phyloP scores from a whole-genome alignment of 164 flowering plant species.

The Sextonia rubra region DNA sequence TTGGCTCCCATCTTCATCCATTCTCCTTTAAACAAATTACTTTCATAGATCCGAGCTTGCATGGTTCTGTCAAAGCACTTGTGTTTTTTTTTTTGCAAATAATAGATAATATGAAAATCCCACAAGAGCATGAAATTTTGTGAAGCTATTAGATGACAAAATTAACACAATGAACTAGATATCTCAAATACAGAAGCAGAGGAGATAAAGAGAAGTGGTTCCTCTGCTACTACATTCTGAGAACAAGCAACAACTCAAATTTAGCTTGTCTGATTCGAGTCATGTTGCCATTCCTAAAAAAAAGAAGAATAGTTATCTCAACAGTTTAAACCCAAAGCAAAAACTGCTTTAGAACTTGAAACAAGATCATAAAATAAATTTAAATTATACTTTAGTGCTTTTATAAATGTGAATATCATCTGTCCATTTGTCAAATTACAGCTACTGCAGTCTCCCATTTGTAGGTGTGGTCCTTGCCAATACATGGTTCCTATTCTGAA shows the following conservation, averaged over 20 bases:
- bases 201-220: not conserved
- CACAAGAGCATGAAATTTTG: no score
- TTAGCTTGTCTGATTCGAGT: not conserved
- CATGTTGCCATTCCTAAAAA: not conserved
- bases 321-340: not conserved
- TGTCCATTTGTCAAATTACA: not conserved
- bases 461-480: conserved; percentile 99
- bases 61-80: no score
- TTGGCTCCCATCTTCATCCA: no score
- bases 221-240: not conserved
- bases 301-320: no score
- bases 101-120: no score
- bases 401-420: not conserved
- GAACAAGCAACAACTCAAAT: not conserved
- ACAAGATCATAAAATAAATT: not conserved
- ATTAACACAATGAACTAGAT: no score
- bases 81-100: no score
- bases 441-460: conserved; percentile 6
- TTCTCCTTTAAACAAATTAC: no score
- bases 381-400: not conserved
- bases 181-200: not conserved
- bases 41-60: no score
- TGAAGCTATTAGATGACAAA: no score
- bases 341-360: not conserved
- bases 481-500: conserved; percentile 80